phyloP scores from a whole-genome alignment of 192 early-diverging fungal genomes.

The Backusella morwellensis region DNA sequence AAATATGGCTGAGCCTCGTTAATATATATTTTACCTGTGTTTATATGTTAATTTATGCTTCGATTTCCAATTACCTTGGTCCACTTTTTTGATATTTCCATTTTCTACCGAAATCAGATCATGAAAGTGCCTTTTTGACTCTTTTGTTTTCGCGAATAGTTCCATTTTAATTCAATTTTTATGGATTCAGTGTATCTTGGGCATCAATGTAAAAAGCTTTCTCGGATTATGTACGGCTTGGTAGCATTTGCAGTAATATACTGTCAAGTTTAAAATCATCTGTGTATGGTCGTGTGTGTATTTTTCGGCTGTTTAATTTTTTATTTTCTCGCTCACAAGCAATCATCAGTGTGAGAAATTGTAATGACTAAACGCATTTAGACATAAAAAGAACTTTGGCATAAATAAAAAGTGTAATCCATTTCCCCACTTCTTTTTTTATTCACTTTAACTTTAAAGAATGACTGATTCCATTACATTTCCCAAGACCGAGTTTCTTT shows the following conservation, averaged over 20 bases:
- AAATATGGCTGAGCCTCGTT: neutral
- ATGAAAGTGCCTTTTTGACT: too few relatives aligned
- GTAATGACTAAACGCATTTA: neutral
- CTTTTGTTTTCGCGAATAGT: neutral
- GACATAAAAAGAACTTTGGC: neutral
- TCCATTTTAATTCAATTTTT: neutral
- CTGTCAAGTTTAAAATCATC: neutral
- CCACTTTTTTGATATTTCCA: conserved; percentile 29
- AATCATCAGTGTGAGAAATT: neutral
- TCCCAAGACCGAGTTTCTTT: conserved; percentile 19
- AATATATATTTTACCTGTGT: too few relatives aligned
- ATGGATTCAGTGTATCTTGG: neutral
- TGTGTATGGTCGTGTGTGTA: too few relatives aligned
- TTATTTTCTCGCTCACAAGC: neutral
- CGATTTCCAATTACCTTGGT: too few relatives aligned
- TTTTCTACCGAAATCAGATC: conserved; percentile 42
- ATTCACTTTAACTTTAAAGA: neutral
- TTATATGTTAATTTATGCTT: too few relatives aligned
- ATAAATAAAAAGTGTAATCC: neutral
- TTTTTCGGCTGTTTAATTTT: neutral
- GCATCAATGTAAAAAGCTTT: conserved; percentile 26
- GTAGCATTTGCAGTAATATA: neutral
- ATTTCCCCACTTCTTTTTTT: neutral
- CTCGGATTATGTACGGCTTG: neutral
- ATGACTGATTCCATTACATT: conserved; percentile 6